Evolutionary conservation across 169 alveolate species (phyloP).

Genomic region (Plasmodium inui): DNA sequence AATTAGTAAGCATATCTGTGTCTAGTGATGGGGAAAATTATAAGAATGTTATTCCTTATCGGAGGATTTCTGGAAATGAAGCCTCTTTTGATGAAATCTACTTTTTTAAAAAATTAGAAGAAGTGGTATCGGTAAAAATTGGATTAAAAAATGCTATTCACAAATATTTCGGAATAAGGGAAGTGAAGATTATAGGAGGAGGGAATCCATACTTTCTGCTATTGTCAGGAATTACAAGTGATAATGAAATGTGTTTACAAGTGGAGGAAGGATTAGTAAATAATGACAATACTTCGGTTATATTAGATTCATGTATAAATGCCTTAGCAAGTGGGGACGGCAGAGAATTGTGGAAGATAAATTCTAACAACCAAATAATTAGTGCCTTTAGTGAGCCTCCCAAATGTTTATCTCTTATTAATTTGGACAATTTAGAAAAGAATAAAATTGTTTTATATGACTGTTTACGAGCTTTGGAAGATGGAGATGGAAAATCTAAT

Average conservation of each 20-base stretch:
- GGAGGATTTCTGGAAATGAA: slow-evolving; percentile 82
- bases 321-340: slow-evolving; percentile 84
- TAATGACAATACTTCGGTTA: slow-evolving; percentile 85
- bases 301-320: slow-evolving; percentile 85
- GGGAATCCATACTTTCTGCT: slow-evolving; percentile 91
- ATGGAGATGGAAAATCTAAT: slow-evolving; percentile 86
- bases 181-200: slow-evolving; percentile 88
- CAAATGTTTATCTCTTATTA: slow-evolving; percentile 38
- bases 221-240: slow-evolving; percentile 89
- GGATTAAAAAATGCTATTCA: slow-evolving; percentile 87
- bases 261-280: slow-evolving; percentile 86
- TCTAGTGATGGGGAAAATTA: slow-evolving; percentile 88
- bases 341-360: slow-evolving; percentile 85
- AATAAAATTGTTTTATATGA: slow-evolving; percentile 79
- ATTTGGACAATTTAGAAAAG: slow-evolving; percentile 58
- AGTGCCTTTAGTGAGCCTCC: slow-evolving; percentile 74
- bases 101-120: slow-evolving; percentile 37
- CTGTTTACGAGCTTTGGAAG: slow-evolving; percentile 86
- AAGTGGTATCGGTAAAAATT: slow-evolving; percentile 83
- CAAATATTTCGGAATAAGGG: slow-evolving; percentile 91
- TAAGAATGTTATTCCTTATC: slow-evolving; percentile 86
- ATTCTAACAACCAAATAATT: slow-evolving; percentile 84
- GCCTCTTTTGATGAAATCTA: slow-evolving; percentile 64
- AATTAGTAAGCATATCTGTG: slow-evolving; percentile 81
- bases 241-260: slow-evolving; percentile 91